phyloP scores from a whole-genome alignment of 805 yeast species.

The Zygosaccharomyces bisporus region DNA sequence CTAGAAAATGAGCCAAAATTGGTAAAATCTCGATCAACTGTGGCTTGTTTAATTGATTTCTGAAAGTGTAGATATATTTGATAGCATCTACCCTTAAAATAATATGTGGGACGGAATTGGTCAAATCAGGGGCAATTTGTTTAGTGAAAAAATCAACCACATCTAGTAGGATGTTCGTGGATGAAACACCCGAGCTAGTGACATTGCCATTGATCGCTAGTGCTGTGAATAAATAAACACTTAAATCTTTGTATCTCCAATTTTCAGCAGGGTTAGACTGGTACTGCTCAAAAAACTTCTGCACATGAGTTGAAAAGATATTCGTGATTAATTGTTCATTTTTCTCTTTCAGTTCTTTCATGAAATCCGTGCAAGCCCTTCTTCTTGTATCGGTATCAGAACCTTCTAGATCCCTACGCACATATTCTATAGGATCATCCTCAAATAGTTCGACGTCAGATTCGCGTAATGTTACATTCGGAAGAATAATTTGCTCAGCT shows the following conservation, averaged over 20 bases:
- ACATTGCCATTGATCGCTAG: constrained; percentile 87
- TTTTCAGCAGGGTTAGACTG: constrained; percentile 41
- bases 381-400: constrained; percentile 90
- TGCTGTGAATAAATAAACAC: constrained; percentile 79
- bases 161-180: constrained; percentile 80
- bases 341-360: constrained; percentile 78
- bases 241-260: constrained; percentile 87
- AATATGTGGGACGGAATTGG: constrained; percentile 57
- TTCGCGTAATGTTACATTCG: constrained; percentile 81
- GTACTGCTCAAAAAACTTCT: constrained; percentile 56
- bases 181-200: constrained; percentile 81
- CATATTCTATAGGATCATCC: constrained; percentile 93
- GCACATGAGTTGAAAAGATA: constrained; percentile 69
- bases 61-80: constrained; percentile 80
- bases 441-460: constrained; percentile 90
- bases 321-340: constrained; percentile 71
- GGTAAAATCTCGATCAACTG: constrained; percentile 81
- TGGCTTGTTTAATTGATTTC: constrained; percentile 87
- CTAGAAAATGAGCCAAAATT: constrained; percentile 64
- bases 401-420: constrained; percentile 91
- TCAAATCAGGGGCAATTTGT: constrained; percentile 78
- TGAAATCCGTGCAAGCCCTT: constrained; percentile 86
- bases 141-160: constrained; percentile 80
- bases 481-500: constrained; percentile 78
- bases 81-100: constrained; percentile 89